These are phyloP conservation scores for Tylopilus sp. DNA, from an alignment of 1,284 basidiomycete genomes.

Conservation along the genomic window DNA sequence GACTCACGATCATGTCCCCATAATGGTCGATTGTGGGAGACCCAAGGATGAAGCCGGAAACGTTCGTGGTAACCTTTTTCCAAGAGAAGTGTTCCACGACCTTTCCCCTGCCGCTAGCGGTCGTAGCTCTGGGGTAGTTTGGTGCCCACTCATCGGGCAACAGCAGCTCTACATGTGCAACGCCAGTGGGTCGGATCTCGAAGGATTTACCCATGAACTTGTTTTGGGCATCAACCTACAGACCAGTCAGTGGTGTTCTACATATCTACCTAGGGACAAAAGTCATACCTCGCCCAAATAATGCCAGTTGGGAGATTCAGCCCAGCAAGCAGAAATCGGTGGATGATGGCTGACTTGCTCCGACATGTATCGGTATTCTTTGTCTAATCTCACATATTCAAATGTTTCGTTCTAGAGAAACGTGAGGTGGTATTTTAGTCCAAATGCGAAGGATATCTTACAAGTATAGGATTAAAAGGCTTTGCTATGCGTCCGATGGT, in stretches of 20 bases:
- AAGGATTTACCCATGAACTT: conserved; percentile 98
- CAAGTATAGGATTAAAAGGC: conserved; percentile 94
- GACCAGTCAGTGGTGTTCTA: conserved; percentile 1
- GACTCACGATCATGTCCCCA: conserved; percentile 90
- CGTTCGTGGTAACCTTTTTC: conserved; percentile 96
- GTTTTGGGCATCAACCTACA: conserved; percentile 89
- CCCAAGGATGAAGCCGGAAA: conserved; percentile 95
- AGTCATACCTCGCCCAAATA: conserved; percentile 89
- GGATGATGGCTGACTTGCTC: conserved; percentile 98
- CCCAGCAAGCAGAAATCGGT: conserved; percentile 97
- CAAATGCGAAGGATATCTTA: conserved; percentile 40
- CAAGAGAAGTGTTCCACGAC: conserved; percentile 90
- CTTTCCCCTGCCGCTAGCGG: conserved; percentile 55
- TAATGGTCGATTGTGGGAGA: conserved; percentile 97
- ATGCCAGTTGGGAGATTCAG: conserved; percentile 90
- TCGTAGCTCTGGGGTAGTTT: conserved; percentile 65
- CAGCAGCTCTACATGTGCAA: conserved; percentile 91
- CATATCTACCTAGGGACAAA: not conserved
- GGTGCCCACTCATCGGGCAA: conserved; percentile 76
- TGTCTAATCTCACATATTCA: conserved; percentile 92
- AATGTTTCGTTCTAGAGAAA: conserved; percentile 82
- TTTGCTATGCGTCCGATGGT: conserved; percentile 97
- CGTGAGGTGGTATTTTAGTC: conserved; percentile 5
- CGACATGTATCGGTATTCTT: conserved; percentile 92
- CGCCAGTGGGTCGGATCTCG: conserved; percentile 95